Conservation (phyloP, 495 filamentous ascomycete species). For the Astrothelium subdiscretum region DNA sequence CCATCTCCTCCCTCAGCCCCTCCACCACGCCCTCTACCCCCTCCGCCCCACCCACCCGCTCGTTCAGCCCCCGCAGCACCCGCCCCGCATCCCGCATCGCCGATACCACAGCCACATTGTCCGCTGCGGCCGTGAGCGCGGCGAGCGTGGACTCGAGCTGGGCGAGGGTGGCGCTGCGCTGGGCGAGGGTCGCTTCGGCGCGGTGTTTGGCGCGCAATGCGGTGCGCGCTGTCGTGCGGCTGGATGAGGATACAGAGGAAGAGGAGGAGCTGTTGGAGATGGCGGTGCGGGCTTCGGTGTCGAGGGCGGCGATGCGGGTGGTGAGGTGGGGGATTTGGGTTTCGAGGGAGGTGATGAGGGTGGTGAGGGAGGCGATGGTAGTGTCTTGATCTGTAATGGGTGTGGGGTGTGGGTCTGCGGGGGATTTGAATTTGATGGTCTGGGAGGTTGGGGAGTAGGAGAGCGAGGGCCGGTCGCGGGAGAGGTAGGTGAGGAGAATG, state of each 20-base stretch:
- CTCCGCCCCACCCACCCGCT: conserved; percentile 55
- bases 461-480: conserved; percentile 22
- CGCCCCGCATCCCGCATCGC: conserved; percentile 68
- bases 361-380: conserved; percentile 53
- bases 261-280: conserved; percentile 29
- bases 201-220: conserved; percentile 75
- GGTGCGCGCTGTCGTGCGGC: conserved; percentile 64
- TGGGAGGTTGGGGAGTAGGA: conserved; percentile 18
- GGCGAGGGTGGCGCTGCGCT: conserved; percentile 55
- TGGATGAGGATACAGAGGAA: conserved; percentile 23
- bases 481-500: conserved; percentile 24
- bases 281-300: conserved; percentile 50
- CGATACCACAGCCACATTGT: conserved; percentile 66
- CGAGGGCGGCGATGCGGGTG: conserved; percentile 37
- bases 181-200: conserved; percentile 55
- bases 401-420: conserved; percentile 26
- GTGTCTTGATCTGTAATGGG: conserved; percentile 62
- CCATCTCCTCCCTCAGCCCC: conserved; percentile 62
- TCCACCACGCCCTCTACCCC: conserved; percentile 27
- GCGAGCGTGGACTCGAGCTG: conserved; percentile 72
- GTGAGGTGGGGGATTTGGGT: conserved; percentile 24
- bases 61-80: conserved; percentile 61
- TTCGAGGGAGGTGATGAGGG: conserved; percentile 44
- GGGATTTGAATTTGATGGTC: conserved; percentile 61
- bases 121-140: conserved; percentile 73